Evolutionary conservation across 768 basidiomycete genomes (phyloP).

Genomic region (Rhodotorula taiwanensis): DNA sequence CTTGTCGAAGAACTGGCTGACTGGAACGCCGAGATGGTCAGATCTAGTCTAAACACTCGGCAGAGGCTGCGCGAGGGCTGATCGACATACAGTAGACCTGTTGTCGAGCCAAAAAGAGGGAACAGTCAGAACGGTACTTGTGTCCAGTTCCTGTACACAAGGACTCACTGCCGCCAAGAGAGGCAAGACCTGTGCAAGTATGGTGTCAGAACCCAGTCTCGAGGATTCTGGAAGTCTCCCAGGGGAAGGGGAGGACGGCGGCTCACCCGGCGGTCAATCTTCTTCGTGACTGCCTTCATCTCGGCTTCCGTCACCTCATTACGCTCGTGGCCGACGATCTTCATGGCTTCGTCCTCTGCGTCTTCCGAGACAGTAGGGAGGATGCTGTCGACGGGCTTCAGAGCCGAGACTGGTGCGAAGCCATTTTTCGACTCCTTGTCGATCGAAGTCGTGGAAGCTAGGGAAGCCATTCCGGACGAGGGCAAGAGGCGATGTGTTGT

Average conservation of each 20-base stretch:
- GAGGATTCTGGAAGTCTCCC: too few species aligned
- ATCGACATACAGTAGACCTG: not conserved
- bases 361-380: conserved; percentile 14
- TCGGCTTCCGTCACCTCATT: conserved; percentile 22
- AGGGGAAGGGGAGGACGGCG: not conserved
- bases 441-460: not conserved
- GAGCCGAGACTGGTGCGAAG: not conserved
- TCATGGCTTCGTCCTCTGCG: conserved; percentile 22
- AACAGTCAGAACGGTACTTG: not conserved
- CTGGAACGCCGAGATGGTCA: not conserved
- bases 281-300: conserved; percentile 17
- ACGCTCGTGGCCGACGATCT: conserved; percentile 8
- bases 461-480: too few species aligned
- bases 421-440: conserved; percentile 19
- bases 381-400: not conserved
- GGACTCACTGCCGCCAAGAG: conserved; percentile 15
- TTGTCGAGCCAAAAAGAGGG: not conserved
- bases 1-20: conserved; percentile 58
- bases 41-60: too few species aligned
- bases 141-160: too few species aligned
- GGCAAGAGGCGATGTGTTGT: too few species aligned
- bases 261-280: conserved; percentile 24
- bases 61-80: not conserved
- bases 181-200: conserved; percentile 17
- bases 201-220: not conserved